Conservation (phyloP, 140 eudicot genomes). For the Cichorium intybus region DNA sequence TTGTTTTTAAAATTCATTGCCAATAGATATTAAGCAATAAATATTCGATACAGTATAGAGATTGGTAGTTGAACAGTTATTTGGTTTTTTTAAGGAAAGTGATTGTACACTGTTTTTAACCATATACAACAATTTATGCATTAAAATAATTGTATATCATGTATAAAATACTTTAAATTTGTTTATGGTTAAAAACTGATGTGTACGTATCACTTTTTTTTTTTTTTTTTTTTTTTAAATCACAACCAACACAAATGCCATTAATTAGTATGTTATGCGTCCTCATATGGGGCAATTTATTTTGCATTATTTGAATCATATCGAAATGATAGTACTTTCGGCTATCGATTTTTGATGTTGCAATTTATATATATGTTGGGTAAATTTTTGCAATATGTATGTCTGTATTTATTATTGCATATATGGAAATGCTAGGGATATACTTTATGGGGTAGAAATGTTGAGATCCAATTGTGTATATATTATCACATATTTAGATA, state of each 20-base stretch:
- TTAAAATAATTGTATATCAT: too few species aligned
- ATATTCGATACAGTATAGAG: too few species aligned
- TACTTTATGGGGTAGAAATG: conserved; percentile 5
- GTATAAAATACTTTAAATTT: too few species aligned
- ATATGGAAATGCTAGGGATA: neutral
- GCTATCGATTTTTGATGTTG: neutral
- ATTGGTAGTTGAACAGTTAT: too few species aligned
- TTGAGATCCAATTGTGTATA: conserved; percentile 2
- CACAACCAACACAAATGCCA: too few species aligned
- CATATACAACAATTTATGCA: too few species aligned
- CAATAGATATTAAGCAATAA: too few species aligned
- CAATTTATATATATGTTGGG: neutral
- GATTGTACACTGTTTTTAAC: too few species aligned
- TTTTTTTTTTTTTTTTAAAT: too few species aligned
- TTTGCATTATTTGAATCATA: neutral
- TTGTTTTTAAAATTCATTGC: too few species aligned
- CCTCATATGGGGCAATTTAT: neutral
- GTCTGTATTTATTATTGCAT: neutral
- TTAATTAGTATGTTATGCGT: neutral
- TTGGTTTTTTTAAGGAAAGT: neutral
- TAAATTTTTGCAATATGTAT: neutral
- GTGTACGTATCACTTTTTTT: too few species aligned
- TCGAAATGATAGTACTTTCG: neutral
- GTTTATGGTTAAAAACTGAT: too few species aligned
- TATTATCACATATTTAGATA: neutral